Base-by-base conservation (phyloP, 2,329 filamentous ascomycete species). In the Trichoderma sp. region DNA sequence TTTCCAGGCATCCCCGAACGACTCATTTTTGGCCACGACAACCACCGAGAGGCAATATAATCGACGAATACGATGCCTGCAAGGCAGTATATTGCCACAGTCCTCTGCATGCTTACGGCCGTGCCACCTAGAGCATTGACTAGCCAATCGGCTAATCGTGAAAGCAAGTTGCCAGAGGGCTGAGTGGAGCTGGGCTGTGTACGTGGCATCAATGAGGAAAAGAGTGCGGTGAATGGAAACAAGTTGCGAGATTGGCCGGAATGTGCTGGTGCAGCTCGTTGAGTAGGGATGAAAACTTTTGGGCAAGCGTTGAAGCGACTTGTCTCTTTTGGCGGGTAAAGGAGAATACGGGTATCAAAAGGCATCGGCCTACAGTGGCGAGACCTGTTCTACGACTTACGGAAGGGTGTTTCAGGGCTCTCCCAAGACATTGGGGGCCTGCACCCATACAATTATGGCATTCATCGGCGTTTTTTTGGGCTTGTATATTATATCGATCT, bases 391-490 rank as follows among this genome's bases (percentile, higher is more conserved):
- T 32, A 55, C 51, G 51, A 64, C 24, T 30, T 55, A 64, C 49
- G 13, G 34, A 43, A 43, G 24, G 60, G 60, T 64, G 51, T 8
- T 43, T 64, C 24, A 43, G 32, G 32, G 39, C 43, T 16, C 10
- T 24, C 34, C 43, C 30, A 32, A 14, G 21, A 18, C 5, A 55
- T 8, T 14, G 24, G 51, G 39, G 32, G 34, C 59, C 59, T 49
- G 5, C 39, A 51, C 28, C n/a, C 59, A 7, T 51, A 51, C 34
- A 55, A 6, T 34, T 60, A 55, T 43, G 55, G 52, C 63, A 66
- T 58, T 34, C 63, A 58, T 66, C 28, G 63, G 63, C 63, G 63
- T 66, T 66, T 66, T 66, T 66, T 66, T 52, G 63, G 52, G 56
- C 52, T 66, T 46, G 63, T 49, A 56, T 32, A 66, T 66, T 52